Conservation (phyloP, 257 asterid genomes). For the Fraxinus excelsior region DNA sequence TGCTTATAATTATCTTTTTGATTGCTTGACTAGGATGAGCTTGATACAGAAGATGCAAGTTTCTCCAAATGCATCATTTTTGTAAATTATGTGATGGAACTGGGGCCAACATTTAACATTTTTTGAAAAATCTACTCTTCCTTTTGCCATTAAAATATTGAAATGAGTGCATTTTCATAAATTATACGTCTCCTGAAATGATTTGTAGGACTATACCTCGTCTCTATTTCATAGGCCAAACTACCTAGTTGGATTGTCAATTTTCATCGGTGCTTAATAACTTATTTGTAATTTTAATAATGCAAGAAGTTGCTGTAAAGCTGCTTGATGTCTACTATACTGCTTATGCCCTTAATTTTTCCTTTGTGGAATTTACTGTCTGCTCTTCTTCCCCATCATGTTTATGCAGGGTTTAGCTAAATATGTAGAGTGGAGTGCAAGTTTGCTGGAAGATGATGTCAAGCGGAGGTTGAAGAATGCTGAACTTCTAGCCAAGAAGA, state of each 20-base stretch:
- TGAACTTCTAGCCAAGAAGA: constrained; percentile 89
- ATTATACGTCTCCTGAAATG: no score
- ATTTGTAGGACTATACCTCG: no score
- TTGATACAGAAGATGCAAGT: not conserved
- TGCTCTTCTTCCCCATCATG: constrained; percentile 20
- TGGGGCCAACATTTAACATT: not conserved
- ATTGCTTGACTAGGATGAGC: constrained; percentile 10
- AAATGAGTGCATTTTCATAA: not conserved
- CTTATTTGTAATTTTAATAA: not conserved
- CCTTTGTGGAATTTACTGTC: constrained; percentile 10
- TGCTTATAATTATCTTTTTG: not conserved
- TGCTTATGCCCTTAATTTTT: not conserved
- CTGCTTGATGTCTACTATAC: constrained; percentile 9
- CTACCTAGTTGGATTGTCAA: no score
- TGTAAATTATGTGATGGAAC: not conserved
- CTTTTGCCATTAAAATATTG: not conserved
- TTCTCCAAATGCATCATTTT: not conserved
- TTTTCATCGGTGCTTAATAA: no score
- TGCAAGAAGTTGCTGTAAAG: not conserved
- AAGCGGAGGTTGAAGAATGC: constrained; percentile 71
- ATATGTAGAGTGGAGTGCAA: constrained; percentile 94
- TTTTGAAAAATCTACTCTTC: not conserved
- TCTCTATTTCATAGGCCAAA: no score
- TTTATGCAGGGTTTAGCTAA: constrained; percentile 75
- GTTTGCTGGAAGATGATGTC: constrained; percentile 73